A percentile compares a stretch with the other conserved stretches of the same genome.
Conservation (phyloP, 805 yeast species). For the Hermanozyma aechmeae region DNA sequence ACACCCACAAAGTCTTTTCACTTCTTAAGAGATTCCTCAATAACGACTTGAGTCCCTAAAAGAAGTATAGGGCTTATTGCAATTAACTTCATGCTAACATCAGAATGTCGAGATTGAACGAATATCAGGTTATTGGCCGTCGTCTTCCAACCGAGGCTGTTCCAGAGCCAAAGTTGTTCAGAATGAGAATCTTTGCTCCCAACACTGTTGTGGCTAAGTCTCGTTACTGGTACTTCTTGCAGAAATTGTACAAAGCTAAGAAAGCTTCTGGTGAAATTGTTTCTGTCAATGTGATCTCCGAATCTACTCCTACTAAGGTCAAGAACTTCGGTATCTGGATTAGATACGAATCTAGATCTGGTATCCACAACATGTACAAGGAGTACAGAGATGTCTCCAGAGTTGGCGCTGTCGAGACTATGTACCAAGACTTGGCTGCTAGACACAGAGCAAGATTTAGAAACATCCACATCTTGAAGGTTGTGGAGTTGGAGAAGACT, state of each 20-base stretch:
- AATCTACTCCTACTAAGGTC: slow-evolving; percentile 97
- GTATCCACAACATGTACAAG: slow-evolving; percentile 99
- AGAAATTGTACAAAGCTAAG: slow-evolving; percentile 98
- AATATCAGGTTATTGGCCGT: slow-evolving; percentile 99
- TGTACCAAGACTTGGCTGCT: slow-evolving; percentile 99
- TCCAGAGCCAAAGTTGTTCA: slow-evolving; percentile 99
- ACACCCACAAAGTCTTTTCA: no score
- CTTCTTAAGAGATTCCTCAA: no score
- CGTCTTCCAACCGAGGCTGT: slow-evolving; percentile 98
- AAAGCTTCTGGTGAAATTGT: slow-evolving; percentile 99
- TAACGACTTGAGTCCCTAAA: no score
- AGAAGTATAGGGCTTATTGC: no score
- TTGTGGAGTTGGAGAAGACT: slow-evolving; percentile 95
- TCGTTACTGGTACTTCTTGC: slow-evolving; percentile 99
- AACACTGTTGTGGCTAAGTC: slow-evolving; percentile 99
- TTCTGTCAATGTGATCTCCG: slow-evolving; percentile 82
- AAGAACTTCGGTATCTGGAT: slow-evolving; percentile 99
- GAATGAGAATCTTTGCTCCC: slow-evolving; percentile 99
- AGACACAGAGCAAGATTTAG: slow-evolving; percentile 99
- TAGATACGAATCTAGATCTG: slow-evolving; percentile 99
- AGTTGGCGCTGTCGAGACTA: slow-evolving; percentile 96
- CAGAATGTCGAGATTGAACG: slow-evolving; percentile 86
- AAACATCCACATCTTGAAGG: slow-evolving; percentile 98
- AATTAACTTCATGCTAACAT: no score
- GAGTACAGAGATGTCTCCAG: slow-evolving; percentile 99